Conservation (phyloP, 2,329 filamentous ascomycete species). For the Pyrenochaeta sp. region DNA sequence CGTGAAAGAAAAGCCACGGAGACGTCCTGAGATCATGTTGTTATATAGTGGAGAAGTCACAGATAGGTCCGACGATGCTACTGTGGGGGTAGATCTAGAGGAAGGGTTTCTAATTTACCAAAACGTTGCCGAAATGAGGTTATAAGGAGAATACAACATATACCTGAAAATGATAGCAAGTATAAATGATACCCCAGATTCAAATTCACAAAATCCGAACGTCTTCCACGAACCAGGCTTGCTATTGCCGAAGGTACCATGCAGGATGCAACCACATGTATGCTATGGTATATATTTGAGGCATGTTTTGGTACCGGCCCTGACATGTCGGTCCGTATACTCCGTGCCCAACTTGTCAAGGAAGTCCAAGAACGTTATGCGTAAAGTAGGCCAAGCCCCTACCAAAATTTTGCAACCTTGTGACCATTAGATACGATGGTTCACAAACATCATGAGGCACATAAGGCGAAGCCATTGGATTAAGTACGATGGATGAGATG, state of each 20-base stretch:
- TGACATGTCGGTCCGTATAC: constrained; percentile 2
- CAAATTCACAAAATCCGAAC: background rate
- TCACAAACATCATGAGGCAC: background rate
- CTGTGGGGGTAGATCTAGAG: background rate
- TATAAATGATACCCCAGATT: background rate
- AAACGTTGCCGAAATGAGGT: background rate
- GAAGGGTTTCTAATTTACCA: background rate
- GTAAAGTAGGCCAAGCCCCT: constrained; percentile 12
- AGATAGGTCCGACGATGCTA: background rate
- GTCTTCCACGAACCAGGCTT: background rate
- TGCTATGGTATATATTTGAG: background rate
- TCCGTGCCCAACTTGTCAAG: constrained; percentile 8
- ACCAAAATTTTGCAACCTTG: constrained; percentile 1
- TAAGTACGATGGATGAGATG: background rate
- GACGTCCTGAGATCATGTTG: background rate
- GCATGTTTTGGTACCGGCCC: background rate
- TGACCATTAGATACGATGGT: background rate
- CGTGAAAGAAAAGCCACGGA: background rate
- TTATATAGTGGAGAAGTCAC: background rate
- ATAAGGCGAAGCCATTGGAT: background rate
- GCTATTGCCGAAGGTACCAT: background rate
- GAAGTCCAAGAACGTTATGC: background rate
- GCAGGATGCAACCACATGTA: background rate
- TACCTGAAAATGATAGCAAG: background rate
- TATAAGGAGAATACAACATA: background rate